These are phyloP conservation scores for Knufia fluminis DNA, from an alignment of 2,329 filamentous ascomycete species.

Conservation along the genomic window DNA sequence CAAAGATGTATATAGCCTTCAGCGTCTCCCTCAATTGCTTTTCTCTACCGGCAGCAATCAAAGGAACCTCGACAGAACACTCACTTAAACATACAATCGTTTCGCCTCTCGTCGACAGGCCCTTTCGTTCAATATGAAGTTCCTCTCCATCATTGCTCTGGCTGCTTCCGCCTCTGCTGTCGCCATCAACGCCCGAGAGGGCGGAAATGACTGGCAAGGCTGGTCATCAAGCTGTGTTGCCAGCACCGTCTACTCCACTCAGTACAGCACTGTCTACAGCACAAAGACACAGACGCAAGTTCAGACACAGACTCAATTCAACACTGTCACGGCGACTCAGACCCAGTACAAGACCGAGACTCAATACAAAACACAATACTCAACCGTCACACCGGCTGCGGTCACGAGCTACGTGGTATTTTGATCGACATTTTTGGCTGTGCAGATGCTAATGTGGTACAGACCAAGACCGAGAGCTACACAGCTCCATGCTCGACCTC, in stretches of 20 bases:
- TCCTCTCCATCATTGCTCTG: conserved; percentile 4
- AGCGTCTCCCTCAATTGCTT: no score
- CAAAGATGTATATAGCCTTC: conserved; percentile 1
- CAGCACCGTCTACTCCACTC: background rate
- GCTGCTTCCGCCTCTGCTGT: conserved; percentile 7
- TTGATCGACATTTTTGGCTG: no score
- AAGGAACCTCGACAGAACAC: background rate
- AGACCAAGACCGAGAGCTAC: no score
- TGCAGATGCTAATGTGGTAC: no score
- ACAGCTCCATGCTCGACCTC: no score
- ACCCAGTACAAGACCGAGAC: background rate
- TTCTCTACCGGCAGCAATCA: no score
- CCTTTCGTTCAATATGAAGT: conserved; percentile 6
- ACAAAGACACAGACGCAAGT: background rate
- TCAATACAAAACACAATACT: background rate
- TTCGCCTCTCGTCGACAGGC: background rate
- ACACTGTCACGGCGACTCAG: background rate
- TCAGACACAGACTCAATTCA: background rate
- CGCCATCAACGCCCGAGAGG: background rate
- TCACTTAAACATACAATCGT: background rate
- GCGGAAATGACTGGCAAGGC: background rate
- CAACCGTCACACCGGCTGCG: background rate
- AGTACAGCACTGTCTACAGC: background rate
- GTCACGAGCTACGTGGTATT: background rate
- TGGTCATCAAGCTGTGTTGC: background rate